Percentiles rank a stretch among this genome's conserved stretches.
phyloP scores from a whole-genome alignment of 768 basidiomycete species.

The Suillus americanus region DNA sequence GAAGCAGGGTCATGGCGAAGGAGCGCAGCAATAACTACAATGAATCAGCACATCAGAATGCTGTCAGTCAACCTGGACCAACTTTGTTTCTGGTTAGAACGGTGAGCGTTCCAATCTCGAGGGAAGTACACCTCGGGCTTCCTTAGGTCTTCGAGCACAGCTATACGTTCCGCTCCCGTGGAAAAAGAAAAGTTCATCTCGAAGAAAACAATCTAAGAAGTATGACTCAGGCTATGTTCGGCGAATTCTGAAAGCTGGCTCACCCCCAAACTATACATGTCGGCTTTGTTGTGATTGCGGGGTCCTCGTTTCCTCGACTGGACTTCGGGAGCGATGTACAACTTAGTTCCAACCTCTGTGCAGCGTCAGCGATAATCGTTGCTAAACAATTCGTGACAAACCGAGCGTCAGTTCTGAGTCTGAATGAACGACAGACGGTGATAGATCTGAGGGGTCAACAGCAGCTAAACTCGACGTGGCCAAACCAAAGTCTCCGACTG shows the following conservation, averaged over 20 bases:
- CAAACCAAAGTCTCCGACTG: constrained; percentile 91
- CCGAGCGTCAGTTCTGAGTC: constrained; percentile 79
- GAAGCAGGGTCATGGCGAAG: constrained; percentile 78
- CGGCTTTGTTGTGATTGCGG: constrained; percentile 85
- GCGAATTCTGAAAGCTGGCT: constrained; percentile 23
- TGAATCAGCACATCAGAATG: constrained; percentile 5
- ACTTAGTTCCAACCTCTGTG: constrained; percentile 81
- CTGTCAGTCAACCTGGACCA: constrained; percentile 24
- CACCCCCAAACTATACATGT: constrained; percentile 93
- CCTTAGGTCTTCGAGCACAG: constrained; percentile 77
- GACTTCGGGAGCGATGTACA: constrained; percentile 95
- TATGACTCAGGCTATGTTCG: background rate
- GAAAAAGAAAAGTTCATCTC: constrained; percentile 91
- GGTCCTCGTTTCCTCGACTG: constrained; percentile 59
- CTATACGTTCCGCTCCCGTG: constrained; percentile 82
- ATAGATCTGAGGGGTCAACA: constrained; percentile 71
- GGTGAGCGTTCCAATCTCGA: constrained; percentile 62
- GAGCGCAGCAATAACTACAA: constrained; percentile 74
- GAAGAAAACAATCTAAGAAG: constrained; percentile 84
- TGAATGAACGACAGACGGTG: constrained; percentile 40
- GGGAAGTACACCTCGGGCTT: constrained; percentile 78
- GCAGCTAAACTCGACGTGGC: constrained; percentile 81
- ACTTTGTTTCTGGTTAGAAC: constrained; percentile 70
- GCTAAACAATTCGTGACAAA: constrained; percentile 23
- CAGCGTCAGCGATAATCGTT: background rate